Base-by-base conservation (phyloP, 192 early-diverging fungal genomes). In the Podila clonocystis region DNA sequence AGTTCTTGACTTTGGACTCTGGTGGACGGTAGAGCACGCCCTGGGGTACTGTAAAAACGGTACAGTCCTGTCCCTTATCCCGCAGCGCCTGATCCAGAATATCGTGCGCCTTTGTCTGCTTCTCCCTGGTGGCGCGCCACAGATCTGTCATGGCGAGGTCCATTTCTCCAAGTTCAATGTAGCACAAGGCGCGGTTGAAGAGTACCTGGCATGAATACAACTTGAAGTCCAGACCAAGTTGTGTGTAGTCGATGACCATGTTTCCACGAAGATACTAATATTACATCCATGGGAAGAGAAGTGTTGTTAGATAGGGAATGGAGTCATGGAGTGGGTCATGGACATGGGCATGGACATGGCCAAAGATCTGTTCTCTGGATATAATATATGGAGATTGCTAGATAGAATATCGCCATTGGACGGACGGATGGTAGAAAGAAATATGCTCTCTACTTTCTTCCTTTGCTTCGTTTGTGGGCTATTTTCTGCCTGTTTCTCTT, bases 221-320 rank as follows among this genome's bases (percentile, higher is more conserved):
- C 78, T 96, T 94, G 86, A 92, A 97, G 36, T 91, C 87, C 41
- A 98, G 90, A 5, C 98, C 98, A 36, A 99, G 87, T 78, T 99
- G 98, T 68, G 91, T 91, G 78, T 99, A 99, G 83, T 99, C 96
- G 67, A 99, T 97, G 50, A 93, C 88, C 66, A 91, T 85, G 84
- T 96, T 97, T 64, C 94, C 93, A 57, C 94, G 90, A 63, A 96
- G 75, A 78, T 90, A 91, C 88, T 92, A 84, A 49, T 2, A 12
- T 13, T 55, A 36, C 1, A 29, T 34, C 20, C 5, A 30, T 15
- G 26, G 48, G 9, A 50, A 26, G 6, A 60, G 17, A 59, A 33
- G 33, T 45, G n/a, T 55, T 17, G 60, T 50, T 36, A 22, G 34
- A 29, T 41, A 26, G 45, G 29, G 2, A 31, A 17, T 24, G 26